These are phyloP conservation scores for Trichoderma atroviride DNA, from an alignment of 2,329 filamentous ascomycete genomes.

Conservation along the genomic window DNA sequence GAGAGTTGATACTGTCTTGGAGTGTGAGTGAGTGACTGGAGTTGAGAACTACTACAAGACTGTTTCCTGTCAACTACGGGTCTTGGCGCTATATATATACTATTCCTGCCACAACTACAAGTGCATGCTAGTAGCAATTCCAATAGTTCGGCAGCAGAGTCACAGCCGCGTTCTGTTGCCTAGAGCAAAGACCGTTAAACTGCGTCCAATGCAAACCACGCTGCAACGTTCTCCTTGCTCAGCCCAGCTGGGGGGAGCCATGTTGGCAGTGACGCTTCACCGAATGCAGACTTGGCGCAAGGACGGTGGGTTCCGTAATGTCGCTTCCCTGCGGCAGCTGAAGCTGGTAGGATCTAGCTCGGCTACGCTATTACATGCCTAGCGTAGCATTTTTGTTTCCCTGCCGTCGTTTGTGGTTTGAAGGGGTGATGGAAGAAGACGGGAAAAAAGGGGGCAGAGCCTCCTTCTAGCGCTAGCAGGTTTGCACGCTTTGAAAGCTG, in stretches of 20 bases:
- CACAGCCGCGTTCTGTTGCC: neutral
- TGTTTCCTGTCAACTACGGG: neutral
- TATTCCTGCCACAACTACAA: neutral
- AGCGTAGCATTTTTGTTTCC: neutral
- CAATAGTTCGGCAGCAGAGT: neutral
- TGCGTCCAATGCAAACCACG: neutral
- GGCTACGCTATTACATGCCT: neutral
- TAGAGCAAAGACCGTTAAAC: neutral
- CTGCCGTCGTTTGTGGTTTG: neutral
- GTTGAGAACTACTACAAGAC: neutral
- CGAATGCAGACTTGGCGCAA: neutral
- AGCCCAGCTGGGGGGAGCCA: neutral
- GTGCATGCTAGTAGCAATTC: neutral
- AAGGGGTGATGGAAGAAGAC: neutral
- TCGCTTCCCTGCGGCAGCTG: constrained; percentile 17
- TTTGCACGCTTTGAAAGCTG: neutral
- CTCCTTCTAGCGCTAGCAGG: neutral
- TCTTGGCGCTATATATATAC: neutral
- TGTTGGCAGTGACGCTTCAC: neutral
- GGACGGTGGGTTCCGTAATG: neutral
- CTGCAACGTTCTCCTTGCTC: neutral
- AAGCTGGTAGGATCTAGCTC: neutral
- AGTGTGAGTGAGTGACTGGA: constrained; percentile 4
- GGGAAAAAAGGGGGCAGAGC: neutral
- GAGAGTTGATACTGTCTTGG: neutral